Percentiles rank a stretch among this genome's conserved stretches.
These are phyloP conservation scores for Candida hungchunana DNA, from an alignment of 805 yeast genomes.

Conservation along the genomic window DNA sequence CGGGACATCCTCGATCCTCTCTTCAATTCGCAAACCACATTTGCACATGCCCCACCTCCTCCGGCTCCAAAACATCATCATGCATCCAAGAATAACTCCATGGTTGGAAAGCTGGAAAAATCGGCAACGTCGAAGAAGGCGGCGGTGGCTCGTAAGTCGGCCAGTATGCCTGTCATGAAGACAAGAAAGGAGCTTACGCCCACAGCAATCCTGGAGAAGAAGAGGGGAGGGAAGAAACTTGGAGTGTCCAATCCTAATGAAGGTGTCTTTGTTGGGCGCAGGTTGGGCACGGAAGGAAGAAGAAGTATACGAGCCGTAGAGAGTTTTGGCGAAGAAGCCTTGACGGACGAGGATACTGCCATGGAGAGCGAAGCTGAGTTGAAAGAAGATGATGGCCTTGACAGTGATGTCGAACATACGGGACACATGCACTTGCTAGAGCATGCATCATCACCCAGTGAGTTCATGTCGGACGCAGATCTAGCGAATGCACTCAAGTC, in stretches of 20 bases:
- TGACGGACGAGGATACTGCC: slow-evolving; percentile 7
- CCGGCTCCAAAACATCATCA: slow-evolving; percentile 66
- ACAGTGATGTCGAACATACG: slow-evolving; percentile 22
- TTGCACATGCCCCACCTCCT: slow-evolving; percentile 51
- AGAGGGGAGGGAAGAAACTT: slow-evolving; percentile 22
- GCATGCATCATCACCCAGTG: slow-evolving; percentile 46
- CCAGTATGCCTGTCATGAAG: slow-evolving; percentile 21
- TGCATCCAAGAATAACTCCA: slow-evolving; percentile 38
- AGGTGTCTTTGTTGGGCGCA: slow-evolving; percentile 23
- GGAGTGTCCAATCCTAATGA: slow-evolving; percentile 21
- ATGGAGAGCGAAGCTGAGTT: slow-evolving; percentile 18
- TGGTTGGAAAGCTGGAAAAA: slow-evolving; percentile 12
- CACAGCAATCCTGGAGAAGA: no score
- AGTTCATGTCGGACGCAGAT: slow-evolving; percentile 50
- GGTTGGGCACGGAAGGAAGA: slow-evolving; percentile 1
- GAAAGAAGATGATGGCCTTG: slow-evolving; percentile 22
- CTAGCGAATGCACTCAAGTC: slow-evolving; percentile 39
- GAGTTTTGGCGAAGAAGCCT: slow-evolving; percentile 7
- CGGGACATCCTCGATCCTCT: slow-evolving; percentile 57
- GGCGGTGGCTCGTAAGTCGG: slow-evolving; percentile 21
- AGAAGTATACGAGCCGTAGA: neutral
- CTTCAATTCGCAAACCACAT: slow-evolving; percentile 52
- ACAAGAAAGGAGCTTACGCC: neutral
- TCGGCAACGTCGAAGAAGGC: slow-evolving; percentile 15
- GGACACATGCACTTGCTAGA: slow-evolving; percentile 9